Evolutionary conservation across 805 yeast genomes (phyloP).

Genomic region (Nakazawaea wyomingensis): DNA sequence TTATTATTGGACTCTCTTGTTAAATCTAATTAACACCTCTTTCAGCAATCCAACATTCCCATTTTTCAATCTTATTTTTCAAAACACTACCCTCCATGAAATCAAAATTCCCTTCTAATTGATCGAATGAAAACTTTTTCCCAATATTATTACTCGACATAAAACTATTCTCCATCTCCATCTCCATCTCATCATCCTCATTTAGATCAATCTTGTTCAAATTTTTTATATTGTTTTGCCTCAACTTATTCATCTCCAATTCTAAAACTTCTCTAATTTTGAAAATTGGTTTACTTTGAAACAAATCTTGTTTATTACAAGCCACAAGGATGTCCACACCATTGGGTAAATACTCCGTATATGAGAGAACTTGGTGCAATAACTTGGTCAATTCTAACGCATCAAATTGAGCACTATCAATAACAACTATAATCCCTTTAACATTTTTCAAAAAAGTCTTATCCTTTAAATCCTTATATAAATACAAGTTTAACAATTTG

Average conservation of each 20-base stretch:
- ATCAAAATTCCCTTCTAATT: constrained; percentile 68
- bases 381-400: constrained; percentile 49
- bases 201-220: constrained; percentile 42
- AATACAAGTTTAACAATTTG: constrained; percentile 57
- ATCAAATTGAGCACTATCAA: constrained; percentile 67
- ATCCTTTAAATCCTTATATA: constrained; percentile 41
- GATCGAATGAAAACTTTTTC: constrained; percentile 54
- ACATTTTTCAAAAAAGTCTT: constrained; percentile 33
- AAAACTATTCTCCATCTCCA: constrained; percentile 24
- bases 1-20: no score
- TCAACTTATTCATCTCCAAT: constrained; percentile 52
- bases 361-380: constrained; percentile 51
- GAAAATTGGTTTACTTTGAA: constrained; percentile 69
- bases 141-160: constrained; percentile 34
- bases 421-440: constrained; percentile 66
- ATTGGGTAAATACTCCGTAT: constrained; percentile 56
- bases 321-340: constrained; percentile 76
- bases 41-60: constrained; percentile 81
- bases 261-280: constrained; percentile 60
- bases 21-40: constrained; percentile 56
- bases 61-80: constrained; percentile 45
- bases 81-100: constrained; percentile 69
- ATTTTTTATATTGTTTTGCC: constrained; percentile 41
- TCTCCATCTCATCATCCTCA: constrained; percentile 26
- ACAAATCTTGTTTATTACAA: constrained; percentile 81